Evolutionary conservation across 1,284 basidiomycete species (phyloP).

Genomic region (Termitomyces sp.): DNA sequence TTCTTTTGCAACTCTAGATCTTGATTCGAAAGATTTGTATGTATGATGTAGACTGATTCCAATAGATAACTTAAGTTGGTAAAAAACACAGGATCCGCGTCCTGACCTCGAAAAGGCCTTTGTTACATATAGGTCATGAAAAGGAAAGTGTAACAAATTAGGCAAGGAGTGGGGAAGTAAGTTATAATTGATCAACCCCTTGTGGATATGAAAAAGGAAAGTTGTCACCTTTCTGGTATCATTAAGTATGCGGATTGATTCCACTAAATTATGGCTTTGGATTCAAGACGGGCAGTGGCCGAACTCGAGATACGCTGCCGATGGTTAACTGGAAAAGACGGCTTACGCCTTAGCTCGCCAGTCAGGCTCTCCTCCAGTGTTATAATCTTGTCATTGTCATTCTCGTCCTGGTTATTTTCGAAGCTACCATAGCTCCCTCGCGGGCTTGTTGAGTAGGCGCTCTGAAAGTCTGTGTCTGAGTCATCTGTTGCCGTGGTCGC

Average conservation of each 20-base stretch:
- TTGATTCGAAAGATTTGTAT: neutral
- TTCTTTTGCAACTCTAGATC: neutral
- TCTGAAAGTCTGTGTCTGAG: conserved; percentile 80
- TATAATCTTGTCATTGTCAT: conserved; percentile 17
- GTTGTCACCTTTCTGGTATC: neutral
- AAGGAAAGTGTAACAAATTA: neutral
- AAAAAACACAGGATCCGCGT: neutral
- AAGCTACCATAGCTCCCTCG: conserved; percentile 54
- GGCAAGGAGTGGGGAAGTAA: neutral
- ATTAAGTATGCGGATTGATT: neutral
- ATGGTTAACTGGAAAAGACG: conserved; percentile 22
- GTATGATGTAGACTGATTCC: neutral
- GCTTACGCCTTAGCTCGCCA: conserved; percentile 22
- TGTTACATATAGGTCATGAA: neutral
- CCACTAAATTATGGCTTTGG: conserved; percentile 26
- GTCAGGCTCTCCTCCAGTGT: conserved; percentile 10
- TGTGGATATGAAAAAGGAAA: no score
- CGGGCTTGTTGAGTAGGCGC: conserved; percentile 72
- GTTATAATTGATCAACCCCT: neutral
- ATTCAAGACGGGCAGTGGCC: conserved; percentile 34
- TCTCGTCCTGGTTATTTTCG: conserved; percentile 22
- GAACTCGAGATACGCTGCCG: conserved; percentile 45
- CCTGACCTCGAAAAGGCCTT: neutral
- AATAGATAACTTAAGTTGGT: neutral
- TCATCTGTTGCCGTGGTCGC: conserved; percentile 54